Evolutionary conservation across 345 rosid genomes (phyloP).

Genomic region (Aethionema arabicum): DNA sequence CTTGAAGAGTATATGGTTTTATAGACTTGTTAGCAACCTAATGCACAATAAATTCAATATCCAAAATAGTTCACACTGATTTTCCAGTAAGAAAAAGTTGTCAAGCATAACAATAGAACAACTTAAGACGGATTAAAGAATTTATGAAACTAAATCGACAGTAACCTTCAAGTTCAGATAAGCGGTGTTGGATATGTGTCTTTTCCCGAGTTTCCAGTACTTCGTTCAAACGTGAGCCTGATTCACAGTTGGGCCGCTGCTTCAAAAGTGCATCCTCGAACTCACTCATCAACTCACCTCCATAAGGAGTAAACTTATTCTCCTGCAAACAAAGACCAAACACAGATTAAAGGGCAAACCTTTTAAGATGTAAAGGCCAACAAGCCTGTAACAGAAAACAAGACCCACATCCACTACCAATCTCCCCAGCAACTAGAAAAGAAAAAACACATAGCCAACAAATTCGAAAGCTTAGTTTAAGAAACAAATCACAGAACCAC

Average conservation of each 20-base stretch:
- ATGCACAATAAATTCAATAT: background rate
- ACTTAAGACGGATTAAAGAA: conserved; percentile 6
- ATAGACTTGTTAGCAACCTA: background rate
- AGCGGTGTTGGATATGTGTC: conserved; percentile 64
- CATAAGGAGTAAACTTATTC: conserved; percentile 34
- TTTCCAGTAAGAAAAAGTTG: background rate
- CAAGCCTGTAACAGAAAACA: background rate
- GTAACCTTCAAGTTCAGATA: conserved; percentile 85
- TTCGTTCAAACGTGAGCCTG: conserved; percentile 56
- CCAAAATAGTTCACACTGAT: background rate
- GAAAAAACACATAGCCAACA: background rate
- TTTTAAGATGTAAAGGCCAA: background rate
- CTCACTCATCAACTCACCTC: conserved; percentile 69
- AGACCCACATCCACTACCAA: background rate
- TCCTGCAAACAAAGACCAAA: conserved; percentile 39
- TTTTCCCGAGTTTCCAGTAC: conserved; percentile 51
- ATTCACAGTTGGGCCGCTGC: conserved; percentile 55
- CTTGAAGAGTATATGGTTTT: background rate
- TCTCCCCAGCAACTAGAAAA: background rate
- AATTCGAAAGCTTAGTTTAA: conserved; percentile 1
- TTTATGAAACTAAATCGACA: background rate
- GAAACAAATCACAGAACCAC: conserved; percentile 3
- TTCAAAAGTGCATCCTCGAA: conserved; percentile 80
- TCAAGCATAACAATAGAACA: background rate
- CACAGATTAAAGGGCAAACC: conserved; percentile 5